phyloP scores from a whole-genome alignment of 1,139 yeast species.

The Wickerhamiella pararugosa region DNA sequence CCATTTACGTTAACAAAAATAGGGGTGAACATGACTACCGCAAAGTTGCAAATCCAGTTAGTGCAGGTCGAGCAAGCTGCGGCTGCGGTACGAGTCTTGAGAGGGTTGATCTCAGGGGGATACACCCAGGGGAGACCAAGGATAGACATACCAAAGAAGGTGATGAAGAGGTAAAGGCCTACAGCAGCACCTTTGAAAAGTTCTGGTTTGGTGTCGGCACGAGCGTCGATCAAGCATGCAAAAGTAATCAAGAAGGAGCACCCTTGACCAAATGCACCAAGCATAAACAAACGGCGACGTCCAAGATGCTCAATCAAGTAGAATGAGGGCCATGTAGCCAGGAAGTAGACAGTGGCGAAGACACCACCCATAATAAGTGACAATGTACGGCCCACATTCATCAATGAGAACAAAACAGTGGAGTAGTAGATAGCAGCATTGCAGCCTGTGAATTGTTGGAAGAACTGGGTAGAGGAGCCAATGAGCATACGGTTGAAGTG shows the following conservation, averaged over 20 bases:
- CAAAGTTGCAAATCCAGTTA: conserved; percentile 41
- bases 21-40: conserved; percentile 41
- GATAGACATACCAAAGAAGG: conserved; percentile 38
- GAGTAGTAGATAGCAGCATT: conserved; percentile 21
- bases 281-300: conserved; percentile 44
- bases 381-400: conserved; percentile 35
- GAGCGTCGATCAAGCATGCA: conserved; percentile 60
- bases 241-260: conserved; percentile 60
- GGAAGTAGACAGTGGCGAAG: conserved; percentile 43
- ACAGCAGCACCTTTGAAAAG: conserved; percentile 33
- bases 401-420: conserved; percentile 21
- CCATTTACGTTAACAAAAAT: conserved; percentile 29
- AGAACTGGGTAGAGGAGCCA: conserved; percentile 41
- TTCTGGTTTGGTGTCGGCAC: conserved; percentile 25
- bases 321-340: conserved; percentile 33
- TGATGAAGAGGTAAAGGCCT: conserved; percentile 47
- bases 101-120: conserved; percentile 35
- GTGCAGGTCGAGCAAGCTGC: conserved; percentile 40
- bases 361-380: conserved; percentile 44
- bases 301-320: conserved; percentile 42
- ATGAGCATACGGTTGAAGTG: conserved; percentile 27
- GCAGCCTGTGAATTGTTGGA: conserved; percentile 20
- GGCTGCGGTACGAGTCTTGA: conserved; percentile 39
- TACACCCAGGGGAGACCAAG: conserved; percentile 32
- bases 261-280: conserved; percentile 32